Base-by-base conservation (phyloP, 768 basidiomycete species). In the Leccinum subtestaceum region DNA sequence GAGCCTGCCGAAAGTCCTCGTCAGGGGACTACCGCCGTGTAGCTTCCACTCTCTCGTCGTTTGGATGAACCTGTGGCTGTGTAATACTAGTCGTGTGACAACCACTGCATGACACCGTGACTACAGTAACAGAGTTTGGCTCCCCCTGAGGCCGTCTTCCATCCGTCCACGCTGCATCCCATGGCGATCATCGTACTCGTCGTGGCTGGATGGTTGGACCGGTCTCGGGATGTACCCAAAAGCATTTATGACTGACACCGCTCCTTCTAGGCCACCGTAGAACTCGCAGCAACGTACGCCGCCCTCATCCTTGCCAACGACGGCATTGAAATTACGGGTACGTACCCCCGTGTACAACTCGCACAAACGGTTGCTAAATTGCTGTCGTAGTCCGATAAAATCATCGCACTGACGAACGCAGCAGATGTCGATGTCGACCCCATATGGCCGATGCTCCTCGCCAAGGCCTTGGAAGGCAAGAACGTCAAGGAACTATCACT, bases 381-480 rank as follows among this genome's bases (percentile, higher is more conserved):
- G 6, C 5, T 31, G 2, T n/a, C 17, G 17, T 59, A 97, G 95
- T 74, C 94, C 60, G 96, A 98, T 75, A 98, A 97, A 82, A 91
- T 99, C 73, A 60, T 80, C 68, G 79, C 93, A n/a, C 75, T 98
- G 72, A 93, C 91, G 67, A 75, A 72, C 57, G 95, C 93, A 55
- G 96, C 96, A 55, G 78, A 78, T 57, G 80, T 93, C 63, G 95
- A 97, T 25, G 70, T 97, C 60, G 97, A 99, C 77, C 84, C 95
- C 58, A 98, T 99, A 81, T 99, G 97, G 97, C 94, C 95, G 59
- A 77, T 89, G 15, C 89, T 99, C 69, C 92, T 99, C 72, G 92
- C 96, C 62, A 98, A 97, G 77, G 96, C 96, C 38, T 87, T 99
- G 56, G 95, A 96, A 78, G 96, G 95, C 70, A 97, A 95, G 84